Percentiles rank a stretch among this genome's conserved stretches.
Conservation (phyloP, 2,329 filamentous ascomycete genomes). For the Aphanocladium album region DNA sequence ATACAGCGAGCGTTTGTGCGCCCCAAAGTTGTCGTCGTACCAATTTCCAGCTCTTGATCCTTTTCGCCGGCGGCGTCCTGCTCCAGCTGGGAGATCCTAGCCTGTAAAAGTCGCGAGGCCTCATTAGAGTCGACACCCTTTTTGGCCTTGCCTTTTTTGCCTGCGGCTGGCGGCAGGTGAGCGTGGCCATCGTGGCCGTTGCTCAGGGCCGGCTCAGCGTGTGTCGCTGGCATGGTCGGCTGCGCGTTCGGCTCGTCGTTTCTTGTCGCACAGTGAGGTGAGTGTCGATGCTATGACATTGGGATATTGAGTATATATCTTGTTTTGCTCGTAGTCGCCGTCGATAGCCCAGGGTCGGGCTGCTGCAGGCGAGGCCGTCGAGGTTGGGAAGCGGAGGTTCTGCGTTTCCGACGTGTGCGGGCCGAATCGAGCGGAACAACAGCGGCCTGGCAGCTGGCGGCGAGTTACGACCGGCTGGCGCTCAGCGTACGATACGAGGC, state of each 20-base stretch:
- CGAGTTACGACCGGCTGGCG: not conserved
- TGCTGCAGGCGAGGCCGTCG: conserved; percentile 1
- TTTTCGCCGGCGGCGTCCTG: conserved; percentile 90
- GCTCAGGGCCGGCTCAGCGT: conserved; percentile 36
- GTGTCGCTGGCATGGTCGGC: conserved; percentile 33
- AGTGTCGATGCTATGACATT: conserved; percentile 1
- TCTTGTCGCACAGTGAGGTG: conserved; percentile 15
- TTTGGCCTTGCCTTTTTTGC: conserved; percentile 79
- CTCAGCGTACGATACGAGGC: not conserved
- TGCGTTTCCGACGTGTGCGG: conserved; percentile 4
- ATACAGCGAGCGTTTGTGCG: not conserved
- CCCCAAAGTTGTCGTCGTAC: conserved; percentile 44
- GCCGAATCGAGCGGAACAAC: not conserved
- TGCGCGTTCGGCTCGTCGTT: conserved; percentile 17
- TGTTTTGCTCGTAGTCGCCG: not conserved
- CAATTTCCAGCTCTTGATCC: conserved; percentile 93
- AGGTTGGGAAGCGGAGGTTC: conserved; percentile 6
- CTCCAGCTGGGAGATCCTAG: conserved; percentile 92
- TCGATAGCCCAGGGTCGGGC: not conserved
- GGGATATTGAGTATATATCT: not conserved
- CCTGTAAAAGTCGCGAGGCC: conserved; percentile 84
- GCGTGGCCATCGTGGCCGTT: conserved; percentile 38
- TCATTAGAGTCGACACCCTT: conserved; percentile 81
- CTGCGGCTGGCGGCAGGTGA: conserved; percentile 38
- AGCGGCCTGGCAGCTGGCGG: not conserved